Evolutionary conservation across 2,329 filamentous ascomycete genomes (phyloP), one percentile per base, ranked within the genome.

Genomic region (Venturia carpophila): DNA sequence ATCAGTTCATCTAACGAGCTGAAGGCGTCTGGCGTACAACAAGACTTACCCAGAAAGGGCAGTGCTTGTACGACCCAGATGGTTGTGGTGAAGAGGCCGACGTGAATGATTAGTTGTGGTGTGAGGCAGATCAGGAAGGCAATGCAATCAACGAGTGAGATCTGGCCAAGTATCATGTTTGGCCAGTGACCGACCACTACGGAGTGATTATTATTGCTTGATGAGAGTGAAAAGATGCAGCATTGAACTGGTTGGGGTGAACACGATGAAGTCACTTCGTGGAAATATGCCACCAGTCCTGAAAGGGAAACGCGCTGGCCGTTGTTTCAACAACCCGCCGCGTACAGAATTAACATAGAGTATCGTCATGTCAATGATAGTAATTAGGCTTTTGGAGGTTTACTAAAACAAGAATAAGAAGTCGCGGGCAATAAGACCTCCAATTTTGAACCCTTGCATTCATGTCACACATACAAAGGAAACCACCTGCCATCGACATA

Each of bases 61-160:
- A 92, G 76, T 19, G 84, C 84, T 69, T 79, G 79, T 63, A 90
- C 65, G 17, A 82, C 82, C 72, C 86, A 87, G 68, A 76, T 71
- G 37, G 84, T 71, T 1, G 87, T 86, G 61, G 79, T 77, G 65
- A 86, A 75, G 19, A 90, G 71, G 37, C 89, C 88, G 67, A 87
- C 86, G 66, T 87, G 83, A 68, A 87, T 76, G 42, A 93, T 77
- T 45, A 94, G 78, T 75, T 92, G 88, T 3, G 88, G 89, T 3
- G 85, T 78, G 17, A 93, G 82, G 70, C 90, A 87, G 52, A 87
- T 63, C 61, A 89, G 81, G 71, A 92, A 94, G 66, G 87, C 84
- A 39, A 88, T 66, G 77, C 89, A 92, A 77, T 94, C 91, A 37
- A 91, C 73, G 74, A 88, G 88, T 7, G 87, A 90, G 56, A 94